Evolutionary conservation across 2,329 filamentous ascomycete genomes (phyloP), one percentile per base, ranked within the genome.

Genomic region (Fusarium cyanostomum): DNA sequence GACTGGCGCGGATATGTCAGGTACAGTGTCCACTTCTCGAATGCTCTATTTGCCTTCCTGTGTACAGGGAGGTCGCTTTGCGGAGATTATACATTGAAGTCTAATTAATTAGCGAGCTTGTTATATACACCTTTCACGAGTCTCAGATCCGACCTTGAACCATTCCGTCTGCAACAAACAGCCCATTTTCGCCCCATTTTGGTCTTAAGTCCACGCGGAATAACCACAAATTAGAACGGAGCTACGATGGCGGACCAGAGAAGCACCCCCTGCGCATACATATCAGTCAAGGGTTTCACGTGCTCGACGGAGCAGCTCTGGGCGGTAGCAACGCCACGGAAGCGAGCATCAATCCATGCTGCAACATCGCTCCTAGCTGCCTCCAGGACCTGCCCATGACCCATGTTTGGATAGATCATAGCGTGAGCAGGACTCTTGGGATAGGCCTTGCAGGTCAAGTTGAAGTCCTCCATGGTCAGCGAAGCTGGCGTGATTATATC

Each of bases 401-500:
- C 57, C 31, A 58, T 37, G 2, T 41, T 46, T 0, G 54, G 46
- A 5, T 60, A 60, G 7, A 52, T n/a, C 8, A 53, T 52, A 0
- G 43, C 35, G 3, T 46, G 42, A 2, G 31, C 26, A 5, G 41
- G 33, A 13, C 8, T 33, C 21, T 46, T 27, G 9, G 64, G 41
- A 12, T 56, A 65, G 10, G 3, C 34, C 5, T 31, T 9, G 27
- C 66, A 68, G 4, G 66, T 68, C 0, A 34, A 37, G 21, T 67
- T 27, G 2, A 67, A 68, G 31, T 58, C 57, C 26, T 53, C 39
- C 35, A 55, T 45, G 1, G 52, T 60, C 10, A 55, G 28, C 1
- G n/a, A 33, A 1, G 46, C 46, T 1, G 52, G 52, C 3, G 69
- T 69, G 3, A 70, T 12, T 2, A 53, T 37, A 38, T 69, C 68